phyloP scores from a whole-genome alignment of 1,139 yeast genomes.

The Debaryomyces fabryi region DNA sequence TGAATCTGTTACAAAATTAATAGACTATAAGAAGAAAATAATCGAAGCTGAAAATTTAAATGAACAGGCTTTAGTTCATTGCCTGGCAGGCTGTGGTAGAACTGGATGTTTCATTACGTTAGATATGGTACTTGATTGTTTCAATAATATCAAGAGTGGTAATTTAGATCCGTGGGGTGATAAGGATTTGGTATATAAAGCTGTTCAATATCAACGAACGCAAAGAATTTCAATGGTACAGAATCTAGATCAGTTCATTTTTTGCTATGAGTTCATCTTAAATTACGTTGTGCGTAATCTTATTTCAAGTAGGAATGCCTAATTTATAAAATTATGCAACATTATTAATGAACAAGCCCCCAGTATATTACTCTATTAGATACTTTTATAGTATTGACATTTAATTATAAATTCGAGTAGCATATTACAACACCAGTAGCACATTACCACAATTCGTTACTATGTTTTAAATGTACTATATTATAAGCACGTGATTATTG shows the following conservation, averaged over 20 bases:
- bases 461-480: too few relatives aligned
- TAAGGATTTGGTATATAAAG: slow-evolving; percentile 54
- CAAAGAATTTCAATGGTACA: slow-evolving; percentile 52
- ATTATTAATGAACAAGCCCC: background rate
- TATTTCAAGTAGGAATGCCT: background rate
- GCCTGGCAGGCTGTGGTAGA: slow-evolving; percentile 86
- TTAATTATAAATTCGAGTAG: background rate
- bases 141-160: slow-evolving; percentile 12
- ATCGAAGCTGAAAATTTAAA: slow-evolving; percentile 21
- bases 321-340: background rate
- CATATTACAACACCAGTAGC: background rate
- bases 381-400: background rate
- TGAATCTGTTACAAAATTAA: slow-evolving; percentile 54
- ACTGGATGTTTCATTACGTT: slow-evolving; percentile 76
- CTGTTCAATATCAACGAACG: slow-evolving; percentile 44
- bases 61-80: slow-evolving; percentile 51
- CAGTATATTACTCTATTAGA: background rate
- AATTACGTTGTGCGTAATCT: slow-evolving; percentile 22
- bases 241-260: slow-evolving; percentile 46
- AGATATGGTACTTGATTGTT: slow-evolving; percentile 28
- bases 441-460: background rate
- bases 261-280: slow-evolving; percentile 44
- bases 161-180: slow-evolving; percentile 25
- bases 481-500: slow-evolving; percentile 8
- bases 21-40: slow-evolving; percentile 50